Base-by-base conservation (phyloP, 306 rosid genomes). In the Fragaria vesca region DNA sequence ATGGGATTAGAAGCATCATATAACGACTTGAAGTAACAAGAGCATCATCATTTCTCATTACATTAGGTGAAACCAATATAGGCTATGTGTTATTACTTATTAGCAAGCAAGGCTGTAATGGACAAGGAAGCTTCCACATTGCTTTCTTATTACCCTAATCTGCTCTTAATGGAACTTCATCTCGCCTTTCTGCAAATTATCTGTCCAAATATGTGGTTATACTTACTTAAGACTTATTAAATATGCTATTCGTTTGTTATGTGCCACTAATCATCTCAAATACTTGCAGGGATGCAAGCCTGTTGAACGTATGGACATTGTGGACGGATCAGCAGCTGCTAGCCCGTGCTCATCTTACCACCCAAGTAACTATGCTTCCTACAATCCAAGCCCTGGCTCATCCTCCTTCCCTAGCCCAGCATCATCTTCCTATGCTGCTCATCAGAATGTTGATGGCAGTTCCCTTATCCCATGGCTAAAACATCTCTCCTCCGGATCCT, bases 381-480 rank as follows among this genome's bases (percentile, higher is more conserved):
- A 90, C 88, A 90, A 90, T 84, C 98, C 94, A 47, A 94, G 98
- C 78, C 97, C 96, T 26, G 93, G 89, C 76, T 89, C 98, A 63
- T 91, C 98, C 36, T 94, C 97, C 45, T 91, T 94, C 72, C 96
- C 94, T 4, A 94, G 98, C 73, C 97, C 96, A 46, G 82, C 87
- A 32, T 87, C 97, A 62, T 89, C 97, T 63, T 80, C 93, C 28
- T 84, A 82, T 85, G 88, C 84, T 13, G 86, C 87, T 55, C 90
- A 85, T 78, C 81, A 83, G 12, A 91, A 84, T 71, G 86, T 81
- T 1, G 97, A 94, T 60, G 83, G 87, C 46, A 90, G 81, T 74
- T 94, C 96, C 66, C 93, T 94, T 40, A 90, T 94, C 77, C 98
- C 98, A 46, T 91, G 97, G 98, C 93, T 94, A 51, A 91, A 86